phyloP scores from a whole-genome alignment of 306 rosid species.

The Medicago arabica region DNA sequence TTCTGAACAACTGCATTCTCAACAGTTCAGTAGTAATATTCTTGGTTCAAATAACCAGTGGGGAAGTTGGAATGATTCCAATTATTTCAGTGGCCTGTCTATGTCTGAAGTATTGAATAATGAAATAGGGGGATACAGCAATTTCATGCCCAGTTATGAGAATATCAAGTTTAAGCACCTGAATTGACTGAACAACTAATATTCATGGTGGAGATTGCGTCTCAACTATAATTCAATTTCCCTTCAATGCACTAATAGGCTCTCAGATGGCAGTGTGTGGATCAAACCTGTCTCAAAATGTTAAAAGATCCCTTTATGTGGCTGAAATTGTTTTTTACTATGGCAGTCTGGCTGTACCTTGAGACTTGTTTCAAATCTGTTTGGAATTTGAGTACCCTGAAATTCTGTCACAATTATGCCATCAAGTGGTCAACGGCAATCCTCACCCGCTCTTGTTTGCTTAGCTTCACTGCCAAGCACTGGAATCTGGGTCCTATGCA shows the following conservation, averaged over 20 bases:
- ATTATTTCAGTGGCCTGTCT: constrained; percentile 46
- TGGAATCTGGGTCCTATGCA: constrained; percentile 24
- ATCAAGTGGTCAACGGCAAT: constrained; percentile 32
- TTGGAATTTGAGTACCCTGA: constrained; percentile 29
- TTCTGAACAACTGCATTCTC: constrained; percentile 49
- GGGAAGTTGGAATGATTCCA: constrained; percentile 52
- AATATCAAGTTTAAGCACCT: constrained; percentile 46
- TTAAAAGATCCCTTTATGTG: constrained; percentile 10
- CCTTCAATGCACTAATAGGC: constrained; percentile 28
- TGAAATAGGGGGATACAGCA: constrained; percentile 44
- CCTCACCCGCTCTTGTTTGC: constrained; percentile 13
- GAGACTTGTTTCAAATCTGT: constrained; percentile 14
- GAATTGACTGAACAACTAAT: constrained; percentile 34
- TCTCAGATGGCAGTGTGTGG: constrained; percentile 32
- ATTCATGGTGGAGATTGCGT: constrained; percentile 30
- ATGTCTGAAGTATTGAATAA: constrained; percentile 48
- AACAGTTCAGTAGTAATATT: constrained; percentile 42
- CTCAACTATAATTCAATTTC: constrained; percentile 31
- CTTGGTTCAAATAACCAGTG: constrained; percentile 48
- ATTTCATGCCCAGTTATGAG: constrained; percentile 45
- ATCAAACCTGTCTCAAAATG: constrained; percentile 2
- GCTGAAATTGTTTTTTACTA: constrained; percentile 26
- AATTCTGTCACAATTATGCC: constrained; percentile 6
- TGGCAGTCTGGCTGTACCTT: constrained; percentile 6
- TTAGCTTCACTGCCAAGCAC: constrained; percentile 34